phyloP scores from a whole-genome alignment of 2,329 filamentous ascomycete genomes.

The Apiospora aurea region DNA sequence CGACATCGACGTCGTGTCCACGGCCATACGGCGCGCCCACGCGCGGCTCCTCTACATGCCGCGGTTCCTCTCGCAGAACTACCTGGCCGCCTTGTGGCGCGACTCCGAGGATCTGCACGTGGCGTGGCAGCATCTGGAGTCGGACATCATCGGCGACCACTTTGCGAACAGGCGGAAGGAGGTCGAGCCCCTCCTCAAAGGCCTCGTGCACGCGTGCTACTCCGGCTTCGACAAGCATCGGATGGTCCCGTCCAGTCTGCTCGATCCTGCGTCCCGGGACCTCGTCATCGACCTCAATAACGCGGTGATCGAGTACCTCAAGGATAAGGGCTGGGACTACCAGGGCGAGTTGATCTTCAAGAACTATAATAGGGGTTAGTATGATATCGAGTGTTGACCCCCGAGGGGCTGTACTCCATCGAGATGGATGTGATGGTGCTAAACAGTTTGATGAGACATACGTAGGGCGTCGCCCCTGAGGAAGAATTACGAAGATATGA shows the following conservation, averaged over 20 bases:
- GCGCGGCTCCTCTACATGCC: neutral
- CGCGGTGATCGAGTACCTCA: neutral
- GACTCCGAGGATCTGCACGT: neutral
- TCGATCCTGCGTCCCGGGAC: neutral
- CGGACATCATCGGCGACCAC: neutral
- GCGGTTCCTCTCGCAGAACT: neutral
- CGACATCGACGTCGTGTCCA: neutral
- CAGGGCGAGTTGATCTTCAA: neutral
- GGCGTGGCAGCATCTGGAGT: neutral
- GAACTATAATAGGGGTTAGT: neutral
- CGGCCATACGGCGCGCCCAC: neutral
- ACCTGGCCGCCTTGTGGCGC: neutral
- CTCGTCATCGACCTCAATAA: slow-evolving; percentile 2
- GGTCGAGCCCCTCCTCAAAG: neutral
- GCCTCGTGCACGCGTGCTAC: neutral
- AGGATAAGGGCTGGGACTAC: neutral
- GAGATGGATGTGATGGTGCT: neutral
- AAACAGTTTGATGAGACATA: neutral
- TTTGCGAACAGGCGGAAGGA: neutral
- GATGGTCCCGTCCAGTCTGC: neutral
- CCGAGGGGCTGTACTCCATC: neutral
- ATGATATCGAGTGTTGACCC: neutral
- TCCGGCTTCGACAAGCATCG: neutral
- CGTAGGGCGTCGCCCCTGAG: neutral
- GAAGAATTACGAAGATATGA: neutral